Evolutionary conservation across 1,284 basidiomycete genomes (phyloP).

Genomic region (Fomitopsis palustris): DNA sequence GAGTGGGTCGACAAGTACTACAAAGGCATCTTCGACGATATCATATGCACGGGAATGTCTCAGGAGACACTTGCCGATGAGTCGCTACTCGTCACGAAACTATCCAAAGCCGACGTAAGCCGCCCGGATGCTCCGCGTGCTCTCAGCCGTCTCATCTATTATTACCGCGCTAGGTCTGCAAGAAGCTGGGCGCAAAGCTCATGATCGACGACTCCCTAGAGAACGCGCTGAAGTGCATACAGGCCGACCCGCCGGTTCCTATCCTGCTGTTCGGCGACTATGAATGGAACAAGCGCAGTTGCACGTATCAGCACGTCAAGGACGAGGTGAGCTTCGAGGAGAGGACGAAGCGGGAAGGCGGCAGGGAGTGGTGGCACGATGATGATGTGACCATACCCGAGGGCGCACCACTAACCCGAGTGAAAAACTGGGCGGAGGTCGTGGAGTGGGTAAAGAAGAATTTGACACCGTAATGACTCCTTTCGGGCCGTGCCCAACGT

Average conservation of each 20-base stretch:
- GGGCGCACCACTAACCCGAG: conserved; percentile 42
- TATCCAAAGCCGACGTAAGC: conserved; percentile 67
- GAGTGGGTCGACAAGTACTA: conserved; percentile 66
- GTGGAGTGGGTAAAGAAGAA: conserved; percentile 43
- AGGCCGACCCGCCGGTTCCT: conserved; percentile 36
- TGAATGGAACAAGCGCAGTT: conserved; percentile 65
- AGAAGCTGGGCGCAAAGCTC: conserved; percentile 56
- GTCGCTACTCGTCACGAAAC: conserved; percentile 51
- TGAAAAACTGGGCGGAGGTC: conserved; percentile 55
- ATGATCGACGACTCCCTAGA: conserved; percentile 80
- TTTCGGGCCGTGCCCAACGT: background rate
- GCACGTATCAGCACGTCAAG: conserved; percentile 39
- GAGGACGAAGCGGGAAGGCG: conserved; percentile 45
- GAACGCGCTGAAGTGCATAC: conserved; percentile 63
- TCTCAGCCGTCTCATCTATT: background rate
- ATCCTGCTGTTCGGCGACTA: conserved; percentile 79
- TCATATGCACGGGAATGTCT: conserved; percentile 79
- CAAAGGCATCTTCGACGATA: conserved; percentile 64
- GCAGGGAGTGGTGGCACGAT: conserved; percentile 54
- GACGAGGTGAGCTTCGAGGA: conserved; percentile 60
- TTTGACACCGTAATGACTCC: conserved; percentile 8
- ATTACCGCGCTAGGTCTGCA: conserved; percentile 47
- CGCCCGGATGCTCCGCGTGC: background rate
- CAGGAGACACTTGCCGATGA: conserved; percentile 44
- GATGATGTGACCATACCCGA: conserved; percentile 45